Base-by-base conservation (phyloP, 306 rosid genomes). In the Castanopsis chinensis region DNA sequence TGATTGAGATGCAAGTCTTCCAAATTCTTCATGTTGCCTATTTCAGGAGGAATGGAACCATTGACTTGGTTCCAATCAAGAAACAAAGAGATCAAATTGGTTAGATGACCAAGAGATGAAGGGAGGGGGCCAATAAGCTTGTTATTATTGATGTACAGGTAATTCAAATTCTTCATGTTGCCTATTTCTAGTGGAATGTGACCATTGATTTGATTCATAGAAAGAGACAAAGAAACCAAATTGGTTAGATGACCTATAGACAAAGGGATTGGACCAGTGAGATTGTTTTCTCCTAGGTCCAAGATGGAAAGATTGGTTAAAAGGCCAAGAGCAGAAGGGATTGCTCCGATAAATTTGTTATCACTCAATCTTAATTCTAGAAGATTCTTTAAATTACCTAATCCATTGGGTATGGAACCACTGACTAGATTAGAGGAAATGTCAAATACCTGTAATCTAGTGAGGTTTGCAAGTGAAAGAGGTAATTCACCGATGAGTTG, bases 241-340 rank as follows among this genome's bases (percentile, higher is more conserved):
- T 18, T 67, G 3, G 43, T 67, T 35, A 45, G 52, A 9, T 45
- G 12, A 6, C 76, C 5, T n/a, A 81, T n/a, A 3, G 0, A 5
- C 30, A 32, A 27, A 69, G 69, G 30, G 41, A 79, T 71, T 53
- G 51, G 71, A 25, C 23, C 0, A 3, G 4, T 15, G 10, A 63
- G 17, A 1, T 1, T 30, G 25, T 68, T 68, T 0, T 3, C 0
- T 0, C 0, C 0, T 0, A 65, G 45, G 8, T 1, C 0, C 21
- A 75, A 13, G 10, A 1, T 0, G 1, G 0, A 1, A 17, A 75
- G 58, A 57, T 0, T 59, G 43, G 23, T 21, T 27, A 58, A 9
- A 9, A 33, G 27, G 11, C 25, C 9, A 1, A 67, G 7, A 15
- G 33, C 0, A 3, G 41, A 32, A 19, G 73, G 59, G 11, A 80